These are phyloP conservation scores for Quercus lobata DNA, from an alignment of 331 rosid genomes.

Conservation along the genomic window DNA sequence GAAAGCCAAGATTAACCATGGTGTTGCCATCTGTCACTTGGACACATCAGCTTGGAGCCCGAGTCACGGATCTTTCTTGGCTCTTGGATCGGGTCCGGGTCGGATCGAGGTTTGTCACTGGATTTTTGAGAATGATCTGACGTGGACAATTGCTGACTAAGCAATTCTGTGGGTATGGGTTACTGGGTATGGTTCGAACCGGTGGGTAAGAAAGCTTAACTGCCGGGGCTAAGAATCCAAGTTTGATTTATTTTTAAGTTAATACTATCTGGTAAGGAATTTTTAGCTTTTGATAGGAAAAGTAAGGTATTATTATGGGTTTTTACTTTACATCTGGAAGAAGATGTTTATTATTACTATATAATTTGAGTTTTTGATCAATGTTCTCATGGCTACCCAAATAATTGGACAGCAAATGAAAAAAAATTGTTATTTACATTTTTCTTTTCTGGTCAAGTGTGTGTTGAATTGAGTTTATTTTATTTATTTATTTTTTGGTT, in stretches of 20 bases:
- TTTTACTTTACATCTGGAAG: constrained; percentile 34
- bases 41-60: constrained; percentile 93
- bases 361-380: constrained; percentile 28
- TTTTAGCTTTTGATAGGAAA: not conserved
- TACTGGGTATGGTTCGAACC: constrained; percentile 15
- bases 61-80: constrained; percentile 72
- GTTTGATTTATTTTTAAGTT: constrained; percentile 29
- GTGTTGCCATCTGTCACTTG: constrained; percentile 86
- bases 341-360: constrained; percentile 26
- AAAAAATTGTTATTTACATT: not conserved
- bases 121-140: constrained; percentile 94
- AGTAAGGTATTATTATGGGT: constrained; percentile 22
- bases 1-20: constrained; percentile 67
- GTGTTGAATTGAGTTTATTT: too few relatives aligned
- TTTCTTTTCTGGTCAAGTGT: not conserved
- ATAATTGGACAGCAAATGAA: constrained; percentile 43
- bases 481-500: not conserved
- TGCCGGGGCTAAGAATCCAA: constrained; percentile 17
- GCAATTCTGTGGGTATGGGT: not conserved
- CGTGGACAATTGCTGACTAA: constrained; percentile 74
- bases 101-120: constrained; percentile 93
- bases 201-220: constrained; percentile 54
- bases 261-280: not conserved
- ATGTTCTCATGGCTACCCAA: constrained; percentile 24
- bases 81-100: constrained; percentile 84